Conservation (phyloP, 1,139 yeast genomes). For the Arxiozyma slooffiae region DNA sequence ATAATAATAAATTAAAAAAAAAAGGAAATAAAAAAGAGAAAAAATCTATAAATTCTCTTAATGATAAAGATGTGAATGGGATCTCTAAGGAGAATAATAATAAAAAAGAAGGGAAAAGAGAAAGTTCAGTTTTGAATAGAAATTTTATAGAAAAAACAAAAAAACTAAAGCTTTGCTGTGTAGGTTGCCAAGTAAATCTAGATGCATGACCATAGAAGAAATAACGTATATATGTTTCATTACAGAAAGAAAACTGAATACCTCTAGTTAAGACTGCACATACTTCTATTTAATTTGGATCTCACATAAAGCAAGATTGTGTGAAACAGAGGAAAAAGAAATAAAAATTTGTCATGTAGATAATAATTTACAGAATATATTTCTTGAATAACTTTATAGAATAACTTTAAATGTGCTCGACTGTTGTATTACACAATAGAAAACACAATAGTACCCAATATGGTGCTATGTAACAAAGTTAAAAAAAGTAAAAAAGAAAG, state of each 20-base stretch:
- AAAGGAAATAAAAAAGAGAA: neutral
- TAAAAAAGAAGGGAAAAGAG: too few species aligned
- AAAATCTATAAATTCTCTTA: too few species aligned
- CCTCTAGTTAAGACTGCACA: neutral
- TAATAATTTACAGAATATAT: neutral
- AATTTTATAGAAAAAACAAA: neutral
- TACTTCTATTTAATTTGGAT: neutral
- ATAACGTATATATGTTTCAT: neutral
- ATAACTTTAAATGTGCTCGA: neutral
- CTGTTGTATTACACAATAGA: neutral
- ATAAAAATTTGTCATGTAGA: neutral
- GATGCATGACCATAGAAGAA: neutral
- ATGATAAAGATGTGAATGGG: neutral
- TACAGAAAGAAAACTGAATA: neutral
- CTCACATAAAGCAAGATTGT: neutral
- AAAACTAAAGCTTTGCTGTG: too few species aligned
- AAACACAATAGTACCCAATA: neutral
- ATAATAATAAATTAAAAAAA: too few species aligned
- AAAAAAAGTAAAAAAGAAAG: too few species aligned
- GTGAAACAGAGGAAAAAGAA: neutral
- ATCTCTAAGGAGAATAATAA: too few species aligned
- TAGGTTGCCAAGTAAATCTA: neutral
- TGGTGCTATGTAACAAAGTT: neutral
- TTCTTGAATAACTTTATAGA: neutral
- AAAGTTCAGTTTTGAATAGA: too few species aligned